Base-by-base conservation (phyloP, 129 eudicot species). In the Scalesia atractyloides region DNA sequence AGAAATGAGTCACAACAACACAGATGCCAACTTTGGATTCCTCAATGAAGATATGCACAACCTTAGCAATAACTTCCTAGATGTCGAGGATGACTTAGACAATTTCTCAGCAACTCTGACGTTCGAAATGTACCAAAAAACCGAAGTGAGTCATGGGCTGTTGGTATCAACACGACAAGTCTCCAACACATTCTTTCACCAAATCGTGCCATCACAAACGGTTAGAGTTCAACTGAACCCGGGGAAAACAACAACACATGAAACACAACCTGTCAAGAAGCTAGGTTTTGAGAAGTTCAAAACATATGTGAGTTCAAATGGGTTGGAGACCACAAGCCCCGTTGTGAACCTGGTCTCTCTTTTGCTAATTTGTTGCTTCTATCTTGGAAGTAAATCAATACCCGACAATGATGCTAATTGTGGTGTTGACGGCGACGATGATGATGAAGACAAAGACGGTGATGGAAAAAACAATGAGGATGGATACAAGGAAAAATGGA, bases 111-210 rank as follows among this genome's bases (percentile, higher is more conserved):
- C 71, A 12, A 48, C 66, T 56, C 86, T 86, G 48, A 80, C 73
- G 41, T 78, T 83, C 12, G 91, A 82, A 65, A 81, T 82, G 52
- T 83, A 73, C 72, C 85, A 81, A 72, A 82, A 77, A 57, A 70
- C 81, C 2, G 84, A 86, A 79, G 77, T 74, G 15, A 86, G 84
- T 54, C 87, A 76, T 2, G 88, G 82, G 15, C 61, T 89, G 62
- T 72, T 86, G 33, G 82, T 89, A 20, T 86, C 96, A 41, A 89
- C 96, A 9, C 79, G 86, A 36, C 96, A 86, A 72, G 87, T 72
- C 5, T 77, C 96, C 18, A 44, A 80, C 59, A 89, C 89, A 46
- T 86, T 62, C 62, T 89, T 82, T 75, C 96, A 89, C 76, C 80
- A 82, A 66, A 75, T 82, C 9, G 73, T 82, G 80, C 96, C 96